These are phyloP conservation scores for Potentilla sterilis DNA, from an alignment of 306 rosid species.

Conservation along the genomic window DNA sequence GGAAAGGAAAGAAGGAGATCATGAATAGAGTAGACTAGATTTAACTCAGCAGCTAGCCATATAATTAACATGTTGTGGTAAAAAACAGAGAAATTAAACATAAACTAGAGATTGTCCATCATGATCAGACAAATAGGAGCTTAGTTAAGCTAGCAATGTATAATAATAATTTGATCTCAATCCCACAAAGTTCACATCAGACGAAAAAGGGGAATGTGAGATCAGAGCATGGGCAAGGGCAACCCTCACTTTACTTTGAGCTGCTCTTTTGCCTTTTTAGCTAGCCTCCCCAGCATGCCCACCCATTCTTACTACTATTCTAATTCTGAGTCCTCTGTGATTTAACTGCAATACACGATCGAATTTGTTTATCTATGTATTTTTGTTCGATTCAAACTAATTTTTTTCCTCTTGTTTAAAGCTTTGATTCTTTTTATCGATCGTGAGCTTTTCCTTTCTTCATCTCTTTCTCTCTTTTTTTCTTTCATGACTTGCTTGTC, in stretches of 20 bases:
- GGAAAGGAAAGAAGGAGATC: too few species aligned
- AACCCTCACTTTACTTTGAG: constrained; percentile 32
- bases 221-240: constrained; percentile 59
- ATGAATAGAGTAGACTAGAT: too few species aligned
- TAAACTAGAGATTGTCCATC: constrained; percentile 14
- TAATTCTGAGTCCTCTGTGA: neutral
- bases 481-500: constrained; percentile 23
- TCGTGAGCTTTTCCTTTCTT: neutral
- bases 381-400: neutral
- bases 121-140: neutral
- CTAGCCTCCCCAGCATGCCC: constrained; percentile 28
- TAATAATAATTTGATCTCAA: constrained; percentile 33
- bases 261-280: constrained; percentile 21
- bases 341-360: neutral
- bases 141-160: neutral
- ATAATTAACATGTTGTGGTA: neutral
- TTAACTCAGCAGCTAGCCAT: too few species aligned
- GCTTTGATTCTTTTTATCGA: neutral
- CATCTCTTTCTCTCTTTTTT: neutral
- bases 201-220: constrained; percentile 57
- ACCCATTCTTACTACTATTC: constrained; percentile 1
- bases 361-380: neutral
- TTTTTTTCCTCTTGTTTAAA: neutral
- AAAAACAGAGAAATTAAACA: neutral
- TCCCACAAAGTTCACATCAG: constrained; percentile 70